Conservation (phyloP, 2,329 filamentous ascomycete species). For the Monilinia laxa region DNA sequence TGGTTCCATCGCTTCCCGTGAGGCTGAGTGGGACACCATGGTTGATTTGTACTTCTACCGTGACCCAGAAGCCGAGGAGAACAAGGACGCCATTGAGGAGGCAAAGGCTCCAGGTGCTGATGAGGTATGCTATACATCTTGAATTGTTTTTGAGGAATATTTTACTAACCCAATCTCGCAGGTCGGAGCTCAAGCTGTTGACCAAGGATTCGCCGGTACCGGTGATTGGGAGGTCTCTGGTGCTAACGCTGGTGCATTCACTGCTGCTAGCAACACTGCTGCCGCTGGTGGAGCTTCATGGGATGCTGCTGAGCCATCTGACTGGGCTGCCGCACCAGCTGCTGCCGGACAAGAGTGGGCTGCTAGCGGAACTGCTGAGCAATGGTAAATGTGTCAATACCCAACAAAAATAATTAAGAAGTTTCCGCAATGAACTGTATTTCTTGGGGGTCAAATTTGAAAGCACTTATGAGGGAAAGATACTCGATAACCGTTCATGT, state of each 20-base stretch:
- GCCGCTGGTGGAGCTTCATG: constrained; percentile 59
- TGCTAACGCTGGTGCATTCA: constrained; percentile 60
- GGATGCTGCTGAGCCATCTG: constrained; percentile 51
- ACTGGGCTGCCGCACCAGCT: constrained; percentile 52
- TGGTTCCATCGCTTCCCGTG: constrained; percentile 92
- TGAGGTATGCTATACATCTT: constrained; percentile 47
- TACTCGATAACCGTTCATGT: constrained; percentile 62
- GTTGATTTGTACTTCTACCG: constrained; percentile 99
- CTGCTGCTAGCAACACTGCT: constrained; percentile 61
- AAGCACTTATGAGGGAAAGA: constrained; percentile 99
- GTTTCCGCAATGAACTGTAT: constrained; percentile 31
- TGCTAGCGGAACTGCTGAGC: constrained; percentile 49
- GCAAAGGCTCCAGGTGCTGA: constrained; percentile 79
- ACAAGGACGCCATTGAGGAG: constrained; percentile 95
- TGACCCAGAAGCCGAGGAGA: constrained; percentile 98
- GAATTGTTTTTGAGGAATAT: too few relatives aligned
- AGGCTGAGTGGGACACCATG: constrained; percentile 98
- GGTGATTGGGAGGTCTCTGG: constrained; percentile 75
- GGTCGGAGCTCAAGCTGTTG: constrained; percentile 73
- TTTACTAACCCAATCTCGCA: constrained; percentile 11
- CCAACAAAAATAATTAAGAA: constrained; percentile 28
- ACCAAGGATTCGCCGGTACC: constrained; percentile 68
- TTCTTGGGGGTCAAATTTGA: constrained; percentile 54
- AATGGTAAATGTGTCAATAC: constrained; percentile 39
- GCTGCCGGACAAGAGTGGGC: constrained; percentile 50